Percentiles rank a stretch among this genome's conserved stretches.
These are phyloP conservation scores for Phytophthora pinifolia DNA, from an alignment of 352 stramenopile genomes.

Conservation along the genomic window DNA sequence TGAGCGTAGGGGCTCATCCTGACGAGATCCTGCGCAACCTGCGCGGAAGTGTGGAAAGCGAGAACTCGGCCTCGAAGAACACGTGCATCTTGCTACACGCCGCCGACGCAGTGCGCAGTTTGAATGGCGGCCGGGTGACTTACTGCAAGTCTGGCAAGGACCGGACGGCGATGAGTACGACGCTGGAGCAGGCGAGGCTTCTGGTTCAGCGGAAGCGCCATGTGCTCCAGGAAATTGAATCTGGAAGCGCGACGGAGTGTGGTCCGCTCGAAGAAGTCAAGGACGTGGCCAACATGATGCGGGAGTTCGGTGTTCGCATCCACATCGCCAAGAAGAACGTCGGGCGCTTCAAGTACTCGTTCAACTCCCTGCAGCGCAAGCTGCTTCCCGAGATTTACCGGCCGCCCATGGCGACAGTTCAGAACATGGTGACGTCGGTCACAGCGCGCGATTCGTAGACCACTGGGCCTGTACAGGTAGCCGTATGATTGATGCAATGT, in stretches of 20 bases:
- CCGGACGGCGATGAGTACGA: constrained; percentile 97
- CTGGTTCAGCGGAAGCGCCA: constrained; percentile 75
- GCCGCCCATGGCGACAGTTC: constrained; percentile 87
- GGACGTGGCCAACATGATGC: constrained; percentile 84
- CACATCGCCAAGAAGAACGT: constrained; percentile 98
- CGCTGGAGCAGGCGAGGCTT: constrained; percentile 93
- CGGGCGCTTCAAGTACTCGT: constrained; percentile 95
- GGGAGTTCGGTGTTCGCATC: constrained; percentile 92
- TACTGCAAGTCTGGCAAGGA: constrained; percentile 99
- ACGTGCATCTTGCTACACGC: constrained; percentile 86
- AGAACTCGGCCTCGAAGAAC: constrained; percentile 85
- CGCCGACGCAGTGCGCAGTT: constrained; percentile 81
- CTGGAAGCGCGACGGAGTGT: constrained; percentile 38
- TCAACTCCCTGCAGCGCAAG: constrained; percentile 96
- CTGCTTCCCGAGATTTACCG: constrained; percentile 94
- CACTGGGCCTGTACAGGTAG: too few relatives aligned
- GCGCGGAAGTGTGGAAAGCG: constrained; percentile 59
- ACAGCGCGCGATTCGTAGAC: constrained; percentile 87
- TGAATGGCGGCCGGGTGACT: constrained; percentile 92
- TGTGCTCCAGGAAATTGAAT: constrained; percentile 73
- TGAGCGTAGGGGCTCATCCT: constrained; percentile 56
- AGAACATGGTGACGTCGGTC: constrained; percentile 92
- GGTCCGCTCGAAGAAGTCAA: constrained; percentile 79
- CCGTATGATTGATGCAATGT: constrained; percentile 30
- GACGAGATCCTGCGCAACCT: constrained; percentile 74